These are phyloP conservation scores for Phaeosphaeria sp. DNA, from an alignment of 2,329 filamentous ascomycete genomes.

Conservation along the genomic window DNA sequence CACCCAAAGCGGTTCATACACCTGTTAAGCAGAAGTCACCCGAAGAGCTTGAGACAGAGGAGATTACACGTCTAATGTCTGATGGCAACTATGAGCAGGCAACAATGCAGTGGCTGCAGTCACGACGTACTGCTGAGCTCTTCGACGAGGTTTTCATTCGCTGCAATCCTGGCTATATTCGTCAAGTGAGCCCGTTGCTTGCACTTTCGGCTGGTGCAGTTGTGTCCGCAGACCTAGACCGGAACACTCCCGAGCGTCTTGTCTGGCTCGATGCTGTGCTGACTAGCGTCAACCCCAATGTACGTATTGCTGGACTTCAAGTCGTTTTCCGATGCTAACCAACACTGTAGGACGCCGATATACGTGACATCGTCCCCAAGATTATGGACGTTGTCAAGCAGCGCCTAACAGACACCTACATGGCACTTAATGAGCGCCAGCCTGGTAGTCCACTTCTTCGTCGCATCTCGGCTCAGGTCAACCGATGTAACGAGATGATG, in stretches of 20 bases:
- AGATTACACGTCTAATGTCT: slow-evolving; percentile 68
- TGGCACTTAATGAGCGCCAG: slow-evolving; percentile 60
- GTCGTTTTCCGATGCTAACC: slow-evolving; percentile 16
- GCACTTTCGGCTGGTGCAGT: slow-evolving; percentile 67
- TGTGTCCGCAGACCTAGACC: slow-evolving; percentile 63
- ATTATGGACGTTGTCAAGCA: slow-evolving; percentile 66
- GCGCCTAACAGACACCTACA: slow-evolving; percentile 64
- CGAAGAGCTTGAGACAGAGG: slow-evolving; percentile 65
- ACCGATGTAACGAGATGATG: slow-evolving; percentile 41
- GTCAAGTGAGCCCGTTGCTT: slow-evolving; percentile 62
- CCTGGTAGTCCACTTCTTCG: slow-evolving; percentile 60
- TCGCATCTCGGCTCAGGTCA: slow-evolving; percentile 56
- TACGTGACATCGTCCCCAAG: slow-evolving; percentile 62
- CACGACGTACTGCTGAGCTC: slow-evolving; percentile 62
- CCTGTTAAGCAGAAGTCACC: slow-evolving; percentile 53
- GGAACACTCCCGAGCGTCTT: slow-evolving; percentile 61
- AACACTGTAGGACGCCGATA: slow-evolving; percentile 56
- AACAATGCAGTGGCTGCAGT: slow-evolving; percentile 67
- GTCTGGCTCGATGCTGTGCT: slow-evolving; percentile 65
- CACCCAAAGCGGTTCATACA: slow-evolving; percentile 45
- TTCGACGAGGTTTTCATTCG: slow-evolving; percentile 68
- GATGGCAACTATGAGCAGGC: slow-evolving; percentile 58
- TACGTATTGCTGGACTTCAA: slow-evolving; percentile 44
- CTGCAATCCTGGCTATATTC: slow-evolving; percentile 63
- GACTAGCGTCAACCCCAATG: slow-evolving; percentile 59